Evolutionary conservation across 2,329 filamentous ascomycete species (phyloP).

Genomic region (Aspergillus fumigatiaffinis): DNA sequence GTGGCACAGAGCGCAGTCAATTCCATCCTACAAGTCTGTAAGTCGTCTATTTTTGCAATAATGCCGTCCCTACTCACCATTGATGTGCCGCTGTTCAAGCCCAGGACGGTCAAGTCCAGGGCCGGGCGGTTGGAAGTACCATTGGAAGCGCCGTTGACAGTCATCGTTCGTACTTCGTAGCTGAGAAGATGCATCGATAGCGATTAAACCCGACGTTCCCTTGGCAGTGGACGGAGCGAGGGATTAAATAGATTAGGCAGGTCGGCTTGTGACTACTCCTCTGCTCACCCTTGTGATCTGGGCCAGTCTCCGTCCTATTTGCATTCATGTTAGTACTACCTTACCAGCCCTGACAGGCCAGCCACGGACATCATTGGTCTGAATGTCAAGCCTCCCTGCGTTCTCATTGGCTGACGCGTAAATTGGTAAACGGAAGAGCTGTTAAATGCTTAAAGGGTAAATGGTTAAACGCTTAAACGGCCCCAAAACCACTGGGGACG

Average conservation of each 20-base stretch:
- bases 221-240: not conserved
- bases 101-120: conserved; percentile 43
- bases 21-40: conserved; percentile 40
- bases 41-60: too few species aligned
- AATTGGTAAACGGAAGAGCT: not conserved
- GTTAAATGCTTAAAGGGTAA: not conserved
- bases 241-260: not conserved
- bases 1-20: conserved; percentile 56
- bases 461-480: not conserved
- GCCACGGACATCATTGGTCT: not conserved
- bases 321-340: not conserved
- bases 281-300: too few species aligned
- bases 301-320: too few species aligned
- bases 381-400: not conserved
- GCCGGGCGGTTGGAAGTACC: not conserved
- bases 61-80: conserved; percentile 34
- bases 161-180: not conserved
- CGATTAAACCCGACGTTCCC: not conserved
- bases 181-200: not conserved
- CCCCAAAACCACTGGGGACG: not conserved
- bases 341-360: not conserved
- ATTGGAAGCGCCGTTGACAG: not conserved
- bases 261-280: not conserved
- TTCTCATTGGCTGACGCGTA: not conserved
- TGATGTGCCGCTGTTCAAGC: conserved; percentile 50